Evolutionary conservation across 768 basidiomycete species (phyloP).

Genomic region (Rhodotorula diobovata): DNA sequence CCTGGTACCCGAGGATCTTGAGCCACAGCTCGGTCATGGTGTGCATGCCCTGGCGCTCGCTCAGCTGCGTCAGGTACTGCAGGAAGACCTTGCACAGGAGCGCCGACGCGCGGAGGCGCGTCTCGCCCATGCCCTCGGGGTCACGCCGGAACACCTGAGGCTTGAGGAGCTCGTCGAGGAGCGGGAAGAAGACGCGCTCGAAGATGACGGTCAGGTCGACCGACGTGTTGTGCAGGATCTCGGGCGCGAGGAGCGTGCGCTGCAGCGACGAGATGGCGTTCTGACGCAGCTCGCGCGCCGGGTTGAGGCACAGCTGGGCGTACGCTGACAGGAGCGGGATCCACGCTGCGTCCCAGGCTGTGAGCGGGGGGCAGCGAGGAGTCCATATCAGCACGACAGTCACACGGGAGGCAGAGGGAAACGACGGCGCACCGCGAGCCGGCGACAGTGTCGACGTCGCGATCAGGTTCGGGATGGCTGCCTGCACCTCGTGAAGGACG

Average conservation of each 20-base stretch:
- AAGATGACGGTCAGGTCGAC: conserved; percentile 77
- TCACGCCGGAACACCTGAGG: conserved; percentile 73
- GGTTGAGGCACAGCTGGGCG: conserved; percentile 74
- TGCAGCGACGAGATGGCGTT: conserved; percentile 73
- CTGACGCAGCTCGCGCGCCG: conserved; percentile 78
- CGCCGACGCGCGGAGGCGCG: conserved; percentile 78
- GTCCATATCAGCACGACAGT: not conserved
- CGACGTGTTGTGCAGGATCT: conserved; percentile 58
- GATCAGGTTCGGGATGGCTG: conserved; percentile 60
- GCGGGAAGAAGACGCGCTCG: conserved; percentile 80
- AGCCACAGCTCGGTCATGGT: conserved; percentile 80
- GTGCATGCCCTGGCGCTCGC: conserved; percentile 39
- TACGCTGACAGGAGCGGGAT: conserved; percentile 70
- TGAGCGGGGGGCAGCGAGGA: not conserved
- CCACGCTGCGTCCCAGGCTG: conserved; percentile 72
- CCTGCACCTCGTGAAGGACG: conserved; percentile 67
- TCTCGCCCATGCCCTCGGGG: conserved; percentile 80
- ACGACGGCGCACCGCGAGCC: conserved; percentile 46
- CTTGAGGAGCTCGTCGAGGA: conserved; percentile 83
- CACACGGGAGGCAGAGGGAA: too few relatives aligned
- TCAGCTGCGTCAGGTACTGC: conserved; percentile 57
- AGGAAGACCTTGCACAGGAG: conserved; percentile 86
- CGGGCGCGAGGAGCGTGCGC: conserved; percentile 73
- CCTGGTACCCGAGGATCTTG: conserved; percentile 78
- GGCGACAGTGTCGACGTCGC: conserved; percentile 48